A percentile compares a stretch with the other conserved stretches of the same genome.
These are phyloP conservation scores for Clavispora carvajalis DNA, from an alignment of 805 yeast species.

Conservation along the genomic window DNA sequence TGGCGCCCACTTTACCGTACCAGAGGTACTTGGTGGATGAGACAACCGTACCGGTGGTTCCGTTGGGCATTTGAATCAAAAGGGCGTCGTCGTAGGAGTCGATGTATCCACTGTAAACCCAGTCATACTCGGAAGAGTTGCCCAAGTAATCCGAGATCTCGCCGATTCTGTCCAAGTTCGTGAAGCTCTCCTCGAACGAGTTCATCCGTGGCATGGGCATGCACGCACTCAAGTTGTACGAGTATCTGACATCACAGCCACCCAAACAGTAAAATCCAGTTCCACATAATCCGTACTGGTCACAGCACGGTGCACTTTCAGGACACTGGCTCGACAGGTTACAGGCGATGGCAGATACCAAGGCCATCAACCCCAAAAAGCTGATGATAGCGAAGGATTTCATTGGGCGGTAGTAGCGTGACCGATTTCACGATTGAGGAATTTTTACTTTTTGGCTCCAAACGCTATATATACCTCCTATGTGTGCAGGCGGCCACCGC, in stretches of 20 bases:
- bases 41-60: conserved; percentile 70
- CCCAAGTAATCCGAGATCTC: conserved; percentile 52
- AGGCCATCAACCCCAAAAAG: neutral
- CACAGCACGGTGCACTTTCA: conserved; percentile 76
- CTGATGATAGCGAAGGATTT: neutral
- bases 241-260: conserved; percentile 77
- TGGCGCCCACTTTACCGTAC: conserved; percentile 78
- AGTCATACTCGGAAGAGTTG: conserved; percentile 58
- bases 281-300: conserved; percentile 76
- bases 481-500: neutral
- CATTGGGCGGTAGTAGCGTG: neutral
- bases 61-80: conserved; percentile 70
- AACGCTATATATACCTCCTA: neutral
- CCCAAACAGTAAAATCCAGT: conserved; percentile 75
- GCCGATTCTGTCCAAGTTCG: conserved; percentile 21
- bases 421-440: no score
- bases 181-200: conserved; percentile 40
- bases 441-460: neutral
- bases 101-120: conserved; percentile 64
- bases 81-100: conserved; percentile 48
- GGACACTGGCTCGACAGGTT: conserved; percentile 61
- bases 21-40: conserved; percentile 77
- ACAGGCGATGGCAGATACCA: conserved; percentile 33
- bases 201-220: conserved; percentile 81
- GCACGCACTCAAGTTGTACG: conserved; percentile 64